A percentile compares a stretch with the other conserved stretches of the same genome.
Evolutionary conservation across 371 early-diverging fungal genomes (phyloP).

Genomic region (Parasitella parasitica): DNA sequence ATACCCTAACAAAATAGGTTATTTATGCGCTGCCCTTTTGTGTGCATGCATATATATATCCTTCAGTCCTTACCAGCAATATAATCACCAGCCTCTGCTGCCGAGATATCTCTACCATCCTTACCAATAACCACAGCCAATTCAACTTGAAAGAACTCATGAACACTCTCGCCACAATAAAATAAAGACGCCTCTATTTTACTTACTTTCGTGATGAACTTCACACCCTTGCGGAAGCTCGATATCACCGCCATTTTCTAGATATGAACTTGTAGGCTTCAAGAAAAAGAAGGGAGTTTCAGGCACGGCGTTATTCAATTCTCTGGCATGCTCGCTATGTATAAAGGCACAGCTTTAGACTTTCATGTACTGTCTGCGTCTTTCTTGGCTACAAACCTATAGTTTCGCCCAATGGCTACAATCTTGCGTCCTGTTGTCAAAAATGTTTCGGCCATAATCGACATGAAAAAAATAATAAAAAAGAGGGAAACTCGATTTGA

Average conservation of each 20-base stretch:
- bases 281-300: conserved; percentile 89
- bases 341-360: neutral
- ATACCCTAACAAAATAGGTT: conserved; percentile 70
- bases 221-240: conserved; percentile 77
- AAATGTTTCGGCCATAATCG: conserved; percentile 45
- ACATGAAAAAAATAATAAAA: neutral
- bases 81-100: conserved; percentile 60
- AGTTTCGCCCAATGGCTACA: conserved; percentile 91
- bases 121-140: conserved; percentile 92
- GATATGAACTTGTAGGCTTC: conserved; percentile 89
- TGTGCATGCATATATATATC: too few species aligned
- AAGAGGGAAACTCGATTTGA: too few species aligned
- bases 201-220: conserved; percentile 85
- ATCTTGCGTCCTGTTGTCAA: conserved; percentile 80
- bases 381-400: conserved; percentile 21
- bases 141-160: conserved; percentile 69
- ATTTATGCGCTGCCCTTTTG: neutral
- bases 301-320: conserved; percentile 88
- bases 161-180: too few species aligned
- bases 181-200: too few species aligned
- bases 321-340: conserved; percentile 84
- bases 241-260: conserved; percentile 68
- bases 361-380: too few species aligned
- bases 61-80: conserved; percentile 52
- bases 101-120: conserved; percentile 71